Evolutionary conservation across 768 basidiomycete genomes (phyloP).

Genomic region (Fomitopsis pulvina): DNA sequence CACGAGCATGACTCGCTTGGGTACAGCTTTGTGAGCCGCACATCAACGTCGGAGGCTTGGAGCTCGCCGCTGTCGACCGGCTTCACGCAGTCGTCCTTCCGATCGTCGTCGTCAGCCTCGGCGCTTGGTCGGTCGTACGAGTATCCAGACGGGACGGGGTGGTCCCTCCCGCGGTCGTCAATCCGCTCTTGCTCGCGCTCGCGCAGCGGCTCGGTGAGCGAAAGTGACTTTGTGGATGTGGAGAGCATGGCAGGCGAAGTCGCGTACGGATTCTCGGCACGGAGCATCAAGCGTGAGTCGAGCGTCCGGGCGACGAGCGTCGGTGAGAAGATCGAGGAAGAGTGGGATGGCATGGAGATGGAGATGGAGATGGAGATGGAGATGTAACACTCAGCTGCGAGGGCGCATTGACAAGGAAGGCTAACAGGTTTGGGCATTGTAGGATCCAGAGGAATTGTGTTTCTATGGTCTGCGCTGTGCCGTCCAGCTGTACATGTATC

Average conservation of each 20-base stretch:
- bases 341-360: constrained; percentile 50
- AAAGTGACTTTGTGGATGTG: constrained; percentile 27
- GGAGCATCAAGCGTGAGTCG: constrained; percentile 22
- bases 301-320: constrained; percentile 5
- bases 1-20: constrained; percentile 25
- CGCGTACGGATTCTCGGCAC: constrained; percentile 14
- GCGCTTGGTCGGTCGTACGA: constrained; percentile 13
- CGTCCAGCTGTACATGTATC: not conserved
- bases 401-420: not conserved
- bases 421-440: not conserved
- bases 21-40: constrained; percentile 21
- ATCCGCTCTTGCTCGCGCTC: constrained; percentile 32
- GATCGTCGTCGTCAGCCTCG: constrained; percentile 14
- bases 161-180: constrained; percentile 53
- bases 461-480: not conserved
- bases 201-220: constrained; percentile 28
- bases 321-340: constrained; percentile 31
- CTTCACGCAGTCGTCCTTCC: constrained; percentile 16
- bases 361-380: constrained; percentile 55
- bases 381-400: too few relatives aligned
- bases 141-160: constrained; percentile 27
- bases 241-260: constrained; percentile 21
- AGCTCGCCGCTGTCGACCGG: constrained; percentile 14
- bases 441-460: not conserved
- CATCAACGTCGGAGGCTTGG: constrained; percentile 26